phyloP scores from a whole-genome alignment of 139 green algal genomes.

The Chlamydomonas urium region DNA sequence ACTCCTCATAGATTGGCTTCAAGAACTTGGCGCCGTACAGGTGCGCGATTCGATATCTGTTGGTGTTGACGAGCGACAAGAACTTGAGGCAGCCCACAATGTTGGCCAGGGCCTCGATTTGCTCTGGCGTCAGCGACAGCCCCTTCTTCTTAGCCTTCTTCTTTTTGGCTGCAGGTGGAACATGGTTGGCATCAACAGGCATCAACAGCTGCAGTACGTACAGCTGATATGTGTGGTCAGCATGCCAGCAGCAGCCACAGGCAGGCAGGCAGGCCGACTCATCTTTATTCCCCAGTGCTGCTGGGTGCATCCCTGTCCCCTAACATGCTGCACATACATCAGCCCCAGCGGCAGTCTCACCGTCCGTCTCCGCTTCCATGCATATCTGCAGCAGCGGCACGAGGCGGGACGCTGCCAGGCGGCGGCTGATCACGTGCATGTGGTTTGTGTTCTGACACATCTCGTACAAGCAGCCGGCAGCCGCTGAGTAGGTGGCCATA shows the following conservation, averaged over 20 bases:
- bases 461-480: constrained; percentile 26
- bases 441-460: constrained; percentile 15
- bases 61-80: constrained; percentile 19
- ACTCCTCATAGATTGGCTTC: constrained; percentile 23
- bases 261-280: too few species aligned
- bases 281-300: too few species aligned
- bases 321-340: too few species aligned
- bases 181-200: too few species aligned
- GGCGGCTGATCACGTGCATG: constrained; percentile 19
- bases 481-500: not conserved
- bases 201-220: too few species aligned
- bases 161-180: constrained; percentile 22
- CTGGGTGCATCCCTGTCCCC: too few species aligned
- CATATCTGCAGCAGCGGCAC: constrained; percentile 11
- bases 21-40: constrained; percentile 19
- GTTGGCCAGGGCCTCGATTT: constrained; percentile 7
- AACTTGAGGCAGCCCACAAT: constrained; percentile 32
- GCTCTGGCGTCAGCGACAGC: constrained; percentile 22
- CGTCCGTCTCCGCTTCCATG: not conserved
- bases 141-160: constrained; percentile 27
- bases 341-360: not conserved
- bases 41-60: constrained; percentile 27
- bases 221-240: too few species aligned
- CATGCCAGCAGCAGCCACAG: too few species aligned
- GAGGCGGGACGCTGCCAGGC: constrained; percentile 15